phyloP scores from a whole-genome alignment of 2,329 filamentous ascomycete species.

The Monosporascus sp. region DNA sequence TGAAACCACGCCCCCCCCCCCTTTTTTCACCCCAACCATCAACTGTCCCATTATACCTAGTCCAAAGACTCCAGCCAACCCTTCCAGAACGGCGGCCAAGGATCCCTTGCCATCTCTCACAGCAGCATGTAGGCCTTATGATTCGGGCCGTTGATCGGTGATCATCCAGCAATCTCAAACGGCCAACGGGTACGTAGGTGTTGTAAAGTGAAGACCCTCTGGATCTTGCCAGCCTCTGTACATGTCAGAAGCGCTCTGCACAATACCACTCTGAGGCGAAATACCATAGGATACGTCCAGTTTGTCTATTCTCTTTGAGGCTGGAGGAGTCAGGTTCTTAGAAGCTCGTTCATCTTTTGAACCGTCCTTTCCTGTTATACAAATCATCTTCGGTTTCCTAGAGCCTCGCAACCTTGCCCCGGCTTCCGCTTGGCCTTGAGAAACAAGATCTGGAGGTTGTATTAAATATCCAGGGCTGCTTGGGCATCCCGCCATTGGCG shows the following conservation, averaged over 20 bases:
- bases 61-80: not conserved
- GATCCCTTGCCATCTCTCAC: conserved; percentile 2
- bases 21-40: not conserved
- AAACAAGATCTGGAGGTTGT: not conserved
- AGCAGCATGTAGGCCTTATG: not conserved
- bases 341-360: not conserved
- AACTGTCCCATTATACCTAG: not conserved
- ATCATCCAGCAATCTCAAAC: not conserved
- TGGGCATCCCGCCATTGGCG: not conserved
- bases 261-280: not conserved
- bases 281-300: not conserved
- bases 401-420: not conserved
- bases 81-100: conserved; percentile 3
- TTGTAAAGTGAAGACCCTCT: no score
- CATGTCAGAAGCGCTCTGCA: no score
- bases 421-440: not conserved
- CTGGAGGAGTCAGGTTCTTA: not conserved
- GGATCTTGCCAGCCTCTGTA: not conserved
- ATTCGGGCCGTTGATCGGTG: not conserved
- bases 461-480: not conserved
- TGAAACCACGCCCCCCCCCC: not conserved
- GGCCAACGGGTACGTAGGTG: not conserved
- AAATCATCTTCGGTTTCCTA: not conserved
- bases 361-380: no score
- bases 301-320: no score